Evolutionary conservation across 441 rosid species (phyloP).

Genomic region (Erysimum cheiri): DNA sequence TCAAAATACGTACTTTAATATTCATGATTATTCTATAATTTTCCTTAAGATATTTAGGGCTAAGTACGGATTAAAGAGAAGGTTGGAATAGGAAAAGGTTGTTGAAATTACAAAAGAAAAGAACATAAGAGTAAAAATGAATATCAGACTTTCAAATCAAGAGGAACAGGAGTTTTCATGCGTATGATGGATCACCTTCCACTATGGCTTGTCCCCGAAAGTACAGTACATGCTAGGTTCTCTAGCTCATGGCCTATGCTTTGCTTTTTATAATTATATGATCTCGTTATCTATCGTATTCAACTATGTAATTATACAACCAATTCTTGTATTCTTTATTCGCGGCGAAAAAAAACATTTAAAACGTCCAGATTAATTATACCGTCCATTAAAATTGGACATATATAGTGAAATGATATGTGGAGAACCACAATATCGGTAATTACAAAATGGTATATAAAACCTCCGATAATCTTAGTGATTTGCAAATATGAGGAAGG

Average conservation of each 20-base stretch:
- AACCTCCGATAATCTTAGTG: not conserved
- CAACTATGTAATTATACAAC: constrained; percentile 31
- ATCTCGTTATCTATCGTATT: constrained; percentile 34
- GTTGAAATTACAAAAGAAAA: constrained; percentile 16
- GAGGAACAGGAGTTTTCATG: constrained; percentile 39
- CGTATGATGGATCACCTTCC: constrained; percentile 44
- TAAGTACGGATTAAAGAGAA: constrained; percentile 19
- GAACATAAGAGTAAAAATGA: constrained; percentile 31
- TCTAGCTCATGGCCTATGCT: constrained; percentile 37
- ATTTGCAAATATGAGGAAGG: not conserved
- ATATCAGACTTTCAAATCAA: constrained; percentile 40
- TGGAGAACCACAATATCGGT: not conserved
- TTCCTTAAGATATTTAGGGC: not conserved
- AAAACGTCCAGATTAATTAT: constrained; percentile 3
- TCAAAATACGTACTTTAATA: not conserved
- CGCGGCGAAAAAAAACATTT: not conserved
- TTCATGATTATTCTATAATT: not conserved
- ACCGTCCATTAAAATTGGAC: constrained; percentile 17
- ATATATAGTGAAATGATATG: not conserved
- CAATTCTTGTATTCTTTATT: not conserved
- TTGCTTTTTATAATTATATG: constrained; percentile 38
- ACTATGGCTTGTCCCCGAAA: constrained; percentile 45
- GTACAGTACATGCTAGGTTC: constrained; percentile 40
- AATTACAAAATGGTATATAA: not conserved
- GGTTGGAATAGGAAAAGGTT: constrained; percentile 17